Base-by-base conservation (phyloP, 2,329 filamentous ascomycete species). In the Scleromitrula shiraiana region DNA sequence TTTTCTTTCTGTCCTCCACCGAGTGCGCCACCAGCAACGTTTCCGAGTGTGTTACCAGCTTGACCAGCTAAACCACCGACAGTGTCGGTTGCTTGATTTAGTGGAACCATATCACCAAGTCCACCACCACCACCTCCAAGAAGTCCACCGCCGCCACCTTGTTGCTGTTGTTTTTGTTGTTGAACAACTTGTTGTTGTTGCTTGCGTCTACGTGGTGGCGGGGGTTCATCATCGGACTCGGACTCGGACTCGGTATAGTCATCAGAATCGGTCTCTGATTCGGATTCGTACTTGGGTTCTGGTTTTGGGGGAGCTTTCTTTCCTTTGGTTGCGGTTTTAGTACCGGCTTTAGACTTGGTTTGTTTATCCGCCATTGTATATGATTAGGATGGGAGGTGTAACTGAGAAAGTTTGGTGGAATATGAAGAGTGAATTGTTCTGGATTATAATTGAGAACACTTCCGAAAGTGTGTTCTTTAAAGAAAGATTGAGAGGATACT, bases 171-270 rank as follows among this genome's bases (percentile, higher is more conserved):
- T 37, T 42, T 38, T 48, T 48, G 45, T 15, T 36, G n/a, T 12
- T 48, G 23, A n/a, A n/a, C n/a, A n/a, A n/a, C n/a, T 33, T 48
- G 45, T 27, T 42, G 41, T 42, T 47, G 45, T 32, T 36, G 27
- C 37, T 15, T 22, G 35, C 35, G 38, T 27, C 39, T 29, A 27
- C 45, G 45, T 42, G 45, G 45, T 17, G 45, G 45, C 5, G 45
- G 45, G 12, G 36, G 37, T 26, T 47, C 36, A 22, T 47, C 45
- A 3, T 41, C 38, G 8, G 45, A 48, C 9, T 48, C 45, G 3
- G 26, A 27, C 12, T 27, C 26, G 12, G 26, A 38, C 14, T 40
- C 38, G 6, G 15, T 40, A 19, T 44, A 29, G 1, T 29, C 33
- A 35, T 44, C 41, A 4, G 41, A 44, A 5, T 36, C 41, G 4